Evolutionary conservation across 1,284 basidiomycete genomes (phyloP).

Genomic region (Phellopilus nigrolimitatus): DNA sequence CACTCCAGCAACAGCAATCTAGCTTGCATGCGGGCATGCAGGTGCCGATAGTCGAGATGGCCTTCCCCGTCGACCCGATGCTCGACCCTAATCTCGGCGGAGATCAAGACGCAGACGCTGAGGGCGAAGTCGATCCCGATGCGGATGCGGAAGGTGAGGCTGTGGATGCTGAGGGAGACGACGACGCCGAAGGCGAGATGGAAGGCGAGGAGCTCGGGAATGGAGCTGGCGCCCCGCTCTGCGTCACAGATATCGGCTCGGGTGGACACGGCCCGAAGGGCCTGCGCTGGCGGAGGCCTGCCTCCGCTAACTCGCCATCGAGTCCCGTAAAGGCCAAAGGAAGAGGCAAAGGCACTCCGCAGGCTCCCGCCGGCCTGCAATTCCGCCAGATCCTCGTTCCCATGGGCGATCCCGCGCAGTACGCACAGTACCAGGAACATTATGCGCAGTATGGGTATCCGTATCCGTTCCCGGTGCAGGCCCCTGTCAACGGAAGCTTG

Average conservation of each 20-base stretch:
- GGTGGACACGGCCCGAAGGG: background rate
- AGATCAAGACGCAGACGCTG: background rate
- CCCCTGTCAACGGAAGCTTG: too few species aligned
- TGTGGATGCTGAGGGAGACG: background rate
- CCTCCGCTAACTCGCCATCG: background rate
- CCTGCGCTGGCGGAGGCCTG: background rate
- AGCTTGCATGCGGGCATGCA: background rate
- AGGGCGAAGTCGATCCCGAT: background rate
- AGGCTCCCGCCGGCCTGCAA: background rate
- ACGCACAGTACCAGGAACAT: constrained; percentile 11
- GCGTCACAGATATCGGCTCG: background rate
- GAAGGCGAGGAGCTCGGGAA: constrained; percentile 4
- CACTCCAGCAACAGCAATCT: background rate
- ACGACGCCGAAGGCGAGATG: background rate
- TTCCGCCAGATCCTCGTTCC: constrained; percentile 17
- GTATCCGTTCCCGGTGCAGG: too few species aligned
- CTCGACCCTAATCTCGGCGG: background rate
- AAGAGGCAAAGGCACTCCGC: background rate
- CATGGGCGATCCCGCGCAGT: constrained; percentile 3
- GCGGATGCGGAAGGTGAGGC: background rate
- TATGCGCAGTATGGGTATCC: constrained; percentile 2
- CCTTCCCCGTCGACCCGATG: constrained; percentile 15
- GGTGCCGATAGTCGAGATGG: constrained; percentile 11
- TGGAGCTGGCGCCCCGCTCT: background rate
- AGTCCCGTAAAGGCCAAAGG: background rate